Base-by-base conservation (phyloP, 495 filamentous ascomycete species). In the Trichocladium antarcticum region DNA sequence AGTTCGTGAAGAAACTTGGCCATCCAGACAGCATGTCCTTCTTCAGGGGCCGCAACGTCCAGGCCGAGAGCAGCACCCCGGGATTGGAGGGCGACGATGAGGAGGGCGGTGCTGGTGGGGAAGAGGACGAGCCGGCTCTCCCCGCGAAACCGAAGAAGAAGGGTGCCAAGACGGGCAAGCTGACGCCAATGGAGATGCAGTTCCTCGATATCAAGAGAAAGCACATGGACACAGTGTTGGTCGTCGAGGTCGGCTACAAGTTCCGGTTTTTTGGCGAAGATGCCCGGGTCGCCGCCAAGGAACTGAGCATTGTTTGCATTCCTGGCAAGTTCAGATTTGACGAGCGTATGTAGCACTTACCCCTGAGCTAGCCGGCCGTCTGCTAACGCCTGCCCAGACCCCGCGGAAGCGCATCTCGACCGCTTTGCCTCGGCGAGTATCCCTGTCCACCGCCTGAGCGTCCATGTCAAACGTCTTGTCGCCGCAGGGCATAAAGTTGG, bases 261-360 rank as follows among this genome's bases (percentile, higher is more conserved):
- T 99, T 92, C 70, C 78, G 82, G 36, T 95, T 99, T 71, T 95
- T 94, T 58, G 92, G 93, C n/a, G 90, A 96, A 58, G 92, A 99
- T 71, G 92, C 92, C 6, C 77, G 88, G 47, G 76, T 80, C 47
- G 93, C 92, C 14, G 84, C 89, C 6, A 95, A 92, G 61, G 88
- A 90, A 60, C 69, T 99, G 49, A 84, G 84, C 49, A 97, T 99
- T 57, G 85, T 97, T 31, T 99, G 92, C 59, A 96, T 97, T 55
- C 92, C 92, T 1, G 92, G 92, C 8, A 99, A 95, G 60, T 80
- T 89, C 56, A 70, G 93, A 56, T 99, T 86, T 53, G 92, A 99
- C 62, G 90, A 99, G 56, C 89, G 78, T 81, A 72, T 56, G 74
- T 68, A 21, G 6, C 7, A 6, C 10, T n/a, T 22, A 24, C 2